A percentile compares a stretch with the other conserved stretches of the same genome.
Conservation (phyloP, 257 asterid species). For the Jasminum sambac region DNA sequence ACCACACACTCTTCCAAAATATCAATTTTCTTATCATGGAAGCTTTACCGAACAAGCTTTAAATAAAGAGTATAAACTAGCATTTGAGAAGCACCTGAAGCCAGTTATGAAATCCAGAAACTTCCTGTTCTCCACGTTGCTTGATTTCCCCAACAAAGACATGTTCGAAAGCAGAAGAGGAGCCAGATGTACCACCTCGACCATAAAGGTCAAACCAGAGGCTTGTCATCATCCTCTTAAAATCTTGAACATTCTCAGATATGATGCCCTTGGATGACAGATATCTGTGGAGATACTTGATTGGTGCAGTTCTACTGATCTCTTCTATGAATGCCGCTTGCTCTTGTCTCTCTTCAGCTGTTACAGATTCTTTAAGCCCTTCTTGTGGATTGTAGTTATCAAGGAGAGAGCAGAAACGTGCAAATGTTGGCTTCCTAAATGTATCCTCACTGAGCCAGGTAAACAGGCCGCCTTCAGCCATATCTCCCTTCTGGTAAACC, state of each 20-base stretch:
- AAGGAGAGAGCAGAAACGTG: constrained; percentile 88
- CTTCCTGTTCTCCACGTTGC: constrained; percentile 69
- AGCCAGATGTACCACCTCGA: constrained; percentile 80
- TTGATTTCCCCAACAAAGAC: constrained; percentile 98
- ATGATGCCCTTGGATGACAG: constrained; percentile 55
- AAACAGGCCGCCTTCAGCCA: constrained; percentile 75
- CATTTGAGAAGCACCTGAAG: constrained; percentile 64
- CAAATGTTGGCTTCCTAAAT: constrained; percentile 61
- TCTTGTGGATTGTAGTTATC: constrained; percentile 90
- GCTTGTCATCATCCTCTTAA: constrained; percentile 62
- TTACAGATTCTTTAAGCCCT: constrained; percentile 80
- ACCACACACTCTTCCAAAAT: too few species aligned
- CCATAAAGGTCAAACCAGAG: constrained; percentile 91
- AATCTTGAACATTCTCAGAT: constrained; percentile 51
- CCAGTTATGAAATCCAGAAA: constrained; percentile 97
- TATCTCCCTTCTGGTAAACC: constrained; percentile 69
- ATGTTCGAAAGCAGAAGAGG: constrained; percentile 97
- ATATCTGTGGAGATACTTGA: constrained; percentile 76
- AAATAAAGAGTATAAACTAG: neutral
- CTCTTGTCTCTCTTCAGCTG: constrained; percentile 80
- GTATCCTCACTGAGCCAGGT: constrained; percentile 73
- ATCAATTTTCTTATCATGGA: too few species aligned
- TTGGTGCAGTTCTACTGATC: constrained; percentile 90
- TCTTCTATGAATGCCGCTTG: constrained; percentile 85
- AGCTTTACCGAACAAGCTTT: too few species aligned